These are phyloP conservation scores for Tolypocladium ovalisporum DNA, from an alignment of 2,329 filamentous ascomycete genomes.

Conservation along the genomic window DNA sequence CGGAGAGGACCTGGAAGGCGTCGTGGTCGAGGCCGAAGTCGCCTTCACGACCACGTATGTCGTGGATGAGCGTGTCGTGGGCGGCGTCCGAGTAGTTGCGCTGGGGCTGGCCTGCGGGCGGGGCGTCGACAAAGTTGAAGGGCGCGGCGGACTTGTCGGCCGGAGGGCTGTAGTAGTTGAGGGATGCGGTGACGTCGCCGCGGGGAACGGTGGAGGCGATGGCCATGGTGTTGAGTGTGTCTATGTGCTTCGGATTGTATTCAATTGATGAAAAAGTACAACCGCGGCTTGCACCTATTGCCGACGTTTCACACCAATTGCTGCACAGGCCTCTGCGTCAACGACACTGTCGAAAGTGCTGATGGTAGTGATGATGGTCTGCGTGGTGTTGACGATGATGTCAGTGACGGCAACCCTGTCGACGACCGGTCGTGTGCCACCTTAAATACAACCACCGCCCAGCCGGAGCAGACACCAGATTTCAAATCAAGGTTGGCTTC, in stretches of 20 bases:
- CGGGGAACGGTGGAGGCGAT: constrained; percentile 32
- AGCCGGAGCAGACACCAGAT: constrained; percentile 4
- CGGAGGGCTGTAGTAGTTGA: constrained; percentile 57
- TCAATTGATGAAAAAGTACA: too few relatives aligned
- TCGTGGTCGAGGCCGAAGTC: constrained; percentile 59
- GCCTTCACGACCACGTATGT: constrained; percentile 62
- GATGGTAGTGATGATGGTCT: neutral
- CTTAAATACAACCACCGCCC: neutral
- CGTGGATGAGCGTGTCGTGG: constrained; percentile 49
- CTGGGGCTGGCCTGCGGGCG: constrained; percentile 48
- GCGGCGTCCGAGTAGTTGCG: constrained; percentile 49
- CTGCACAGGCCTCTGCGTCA: neutral
- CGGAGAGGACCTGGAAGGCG: constrained; percentile 58
- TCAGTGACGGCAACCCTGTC: neutral
- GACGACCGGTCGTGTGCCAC: neutral
- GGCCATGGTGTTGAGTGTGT: constrained; percentile 20
- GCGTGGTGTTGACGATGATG: neutral
- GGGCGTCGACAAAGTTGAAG: constrained; percentile 57
- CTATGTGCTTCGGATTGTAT: neutral
- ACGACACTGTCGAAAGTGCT: neutral
- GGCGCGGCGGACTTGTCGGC: constrained; percentile 43
- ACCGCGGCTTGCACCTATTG: neutral
- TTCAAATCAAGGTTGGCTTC: constrained; percentile 14
- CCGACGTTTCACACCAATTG: neutral
- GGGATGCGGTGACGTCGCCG: constrained; percentile 49